phyloP scores from a whole-genome alignment of 805 yeast genomes.

The Osmozyma mogii region DNA sequence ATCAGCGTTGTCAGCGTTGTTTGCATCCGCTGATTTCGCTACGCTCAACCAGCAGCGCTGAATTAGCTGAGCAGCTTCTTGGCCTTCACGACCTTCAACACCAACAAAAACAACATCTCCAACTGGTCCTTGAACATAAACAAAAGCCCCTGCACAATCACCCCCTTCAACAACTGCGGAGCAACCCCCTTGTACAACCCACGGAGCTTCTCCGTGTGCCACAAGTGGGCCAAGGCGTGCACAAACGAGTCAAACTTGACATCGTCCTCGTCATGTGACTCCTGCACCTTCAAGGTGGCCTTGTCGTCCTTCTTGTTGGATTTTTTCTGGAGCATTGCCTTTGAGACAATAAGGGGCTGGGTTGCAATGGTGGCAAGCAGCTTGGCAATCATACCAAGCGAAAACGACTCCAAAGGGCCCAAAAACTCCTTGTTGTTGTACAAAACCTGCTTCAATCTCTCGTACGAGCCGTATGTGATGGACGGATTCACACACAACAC shows the following conservation, averaged over 20 bases:
- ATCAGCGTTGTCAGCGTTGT: no score
- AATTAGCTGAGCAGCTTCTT: no score
- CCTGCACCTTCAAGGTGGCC: constrained; percentile 11
- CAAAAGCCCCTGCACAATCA: constrained; percentile 75
- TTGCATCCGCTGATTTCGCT: no score
- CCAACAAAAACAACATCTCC: constrained; percentile 31
- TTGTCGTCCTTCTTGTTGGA: constrained; percentile 9
- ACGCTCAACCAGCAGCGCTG: no score
- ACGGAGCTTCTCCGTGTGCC: constrained; percentile 51
- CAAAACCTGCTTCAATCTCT: constrained; percentile 50
- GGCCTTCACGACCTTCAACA: constrained; percentile 22
- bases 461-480: constrained; percentile 77
- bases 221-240: constrained; percentile 52
- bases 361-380: constrained; percentile 72
- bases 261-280: constrained; percentile 28
- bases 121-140: constrained; percentile 75
- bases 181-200: constrained; percentile 75
- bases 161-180: constrained; percentile 77
- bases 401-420: constrained; percentile 56
- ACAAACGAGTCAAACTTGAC: constrained; percentile 49
- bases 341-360: constrained; percentile 79
- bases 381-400: constrained; percentile 74
- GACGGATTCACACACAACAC: constrained; percentile 78
- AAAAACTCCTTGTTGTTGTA: constrained; percentile 37
- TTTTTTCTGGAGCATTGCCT: constrained; percentile 67